A percentile compares a stretch with the other conserved stretches of the same genome.
Evolutionary conservation across 768 basidiomycete species (phyloP).

Genomic region (Leccinum variicolor): DNA sequence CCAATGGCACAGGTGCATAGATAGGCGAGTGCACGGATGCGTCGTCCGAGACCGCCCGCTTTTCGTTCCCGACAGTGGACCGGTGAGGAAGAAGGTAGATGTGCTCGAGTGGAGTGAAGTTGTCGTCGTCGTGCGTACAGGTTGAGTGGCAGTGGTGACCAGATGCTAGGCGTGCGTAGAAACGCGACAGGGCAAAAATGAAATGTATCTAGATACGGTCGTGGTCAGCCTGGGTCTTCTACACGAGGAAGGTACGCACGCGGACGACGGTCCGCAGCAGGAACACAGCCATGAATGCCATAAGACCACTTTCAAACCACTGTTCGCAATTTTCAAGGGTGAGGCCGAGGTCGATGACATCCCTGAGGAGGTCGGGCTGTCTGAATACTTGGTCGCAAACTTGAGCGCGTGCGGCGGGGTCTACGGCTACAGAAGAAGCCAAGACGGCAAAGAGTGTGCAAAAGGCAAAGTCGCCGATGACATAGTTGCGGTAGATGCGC

Average conservation of each 20-base stretch:
- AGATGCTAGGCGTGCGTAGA: conserved; percentile 55
- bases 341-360: conserved; percentile 67
- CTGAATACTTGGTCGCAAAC: conserved; percentile 74
- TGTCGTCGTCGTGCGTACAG: conserved; percentile 18
- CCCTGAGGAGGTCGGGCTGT: conserved; percentile 71
- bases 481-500: conserved; percentile 79
- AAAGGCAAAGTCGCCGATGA: conserved; percentile 75
- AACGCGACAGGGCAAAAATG: conserved; percentile 66
- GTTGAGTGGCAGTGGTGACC: conserved; percentile 23
- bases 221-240: not conserved
- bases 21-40: conserved; percentile 26
- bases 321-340: conserved; percentile 79
- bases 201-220: conserved; percentile 58
- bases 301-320: conserved; percentile 67
- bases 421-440: conserved; percentile 59
- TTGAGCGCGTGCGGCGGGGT: conserved; percentile 48
- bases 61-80: conserved; percentile 8
- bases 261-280: conserved; percentile 61
- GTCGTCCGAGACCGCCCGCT: conserved; percentile 2
- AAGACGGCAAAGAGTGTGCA: conserved; percentile 55
- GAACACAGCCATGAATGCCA: conserved; percentile 56
- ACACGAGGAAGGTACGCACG: conserved; percentile 41
- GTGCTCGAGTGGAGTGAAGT: conserved; percentile 44
- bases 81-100: conserved; percentile 56
- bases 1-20: conserved; percentile 70